A percentile compares a stretch with the other conserved stretches of the same genome.
Evolutionary conservation across 352 stramenopile species (phyloP).

Genomic region (Phytophthora macrochlamydospora): DNA sequence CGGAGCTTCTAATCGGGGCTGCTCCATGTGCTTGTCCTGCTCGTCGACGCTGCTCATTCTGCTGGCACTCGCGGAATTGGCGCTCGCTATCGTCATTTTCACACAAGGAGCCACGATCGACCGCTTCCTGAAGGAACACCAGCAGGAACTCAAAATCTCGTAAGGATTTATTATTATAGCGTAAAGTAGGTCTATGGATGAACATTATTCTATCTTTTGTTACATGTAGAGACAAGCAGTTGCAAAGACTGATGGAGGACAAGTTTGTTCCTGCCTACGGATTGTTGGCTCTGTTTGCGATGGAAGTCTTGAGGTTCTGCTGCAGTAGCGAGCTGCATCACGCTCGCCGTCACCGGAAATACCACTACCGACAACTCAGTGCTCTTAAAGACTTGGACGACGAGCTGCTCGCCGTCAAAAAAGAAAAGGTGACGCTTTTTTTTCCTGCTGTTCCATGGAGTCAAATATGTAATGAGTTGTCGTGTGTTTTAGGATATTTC

Average conservation of each 20-base stretch:
- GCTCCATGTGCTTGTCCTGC: slow-evolving; percentile 51
- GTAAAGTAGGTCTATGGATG: not conserved
- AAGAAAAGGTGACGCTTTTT: slow-evolving; percentile 52
- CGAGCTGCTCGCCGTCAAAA: slow-evolving; percentile 67
- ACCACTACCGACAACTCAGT: slow-evolving; percentile 60
- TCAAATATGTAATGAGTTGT: not conserved
- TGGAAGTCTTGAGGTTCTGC: slow-evolving; percentile 75
- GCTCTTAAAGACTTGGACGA: slow-evolving; percentile 72
- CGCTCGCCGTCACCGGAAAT: slow-evolving; percentile 55
- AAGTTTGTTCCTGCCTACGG: slow-evolving; percentile 74
- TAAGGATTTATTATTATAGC: slow-evolving; percentile 1
- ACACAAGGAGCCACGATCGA: slow-evolving; percentile 67
- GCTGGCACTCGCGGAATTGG: slow-evolving; percentile 62
- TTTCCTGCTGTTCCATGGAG: slow-evolving; percentile 1
- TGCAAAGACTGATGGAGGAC: slow-evolving; percentile 58
- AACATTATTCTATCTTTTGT: slow-evolving; percentile 9
- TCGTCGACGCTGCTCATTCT: slow-evolving; percentile 71
- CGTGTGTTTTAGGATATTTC: slow-evolving; percentile 57
- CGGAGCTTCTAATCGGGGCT: slow-evolving; percentile 52
- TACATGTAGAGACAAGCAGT: slow-evolving; percentile 44
- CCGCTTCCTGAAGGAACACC: slow-evolving; percentile 63
- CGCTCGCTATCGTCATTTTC: slow-evolving; percentile 69
- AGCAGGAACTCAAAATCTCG: slow-evolving; percentile 69
- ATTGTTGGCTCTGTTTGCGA: slow-evolving; percentile 62
- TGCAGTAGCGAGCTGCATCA: slow-evolving; percentile 65